These are phyloP conservation scores for Pseudopithomyces chartarum DNA, from an alignment of 2,329 filamentous ascomycete genomes.

Conservation along the genomic window DNA sequence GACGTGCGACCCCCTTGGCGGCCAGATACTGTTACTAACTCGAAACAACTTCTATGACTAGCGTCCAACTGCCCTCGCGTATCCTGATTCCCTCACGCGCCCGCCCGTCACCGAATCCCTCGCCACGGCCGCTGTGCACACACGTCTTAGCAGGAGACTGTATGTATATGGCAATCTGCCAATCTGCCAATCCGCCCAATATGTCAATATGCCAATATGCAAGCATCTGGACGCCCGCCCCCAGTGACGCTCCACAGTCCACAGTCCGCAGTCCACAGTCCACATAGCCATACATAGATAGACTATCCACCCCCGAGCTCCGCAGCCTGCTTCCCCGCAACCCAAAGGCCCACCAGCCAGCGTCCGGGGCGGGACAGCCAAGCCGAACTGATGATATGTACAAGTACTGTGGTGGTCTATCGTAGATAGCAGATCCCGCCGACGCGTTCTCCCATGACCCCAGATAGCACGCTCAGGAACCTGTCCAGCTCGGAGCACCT, in stretches of 20 bases:
- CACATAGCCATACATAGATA: neutral
- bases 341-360: neutral
- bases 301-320: neutral
- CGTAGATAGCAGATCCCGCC: constrained; percentile 4
- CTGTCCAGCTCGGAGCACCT: constrained; percentile 15
- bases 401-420: too few relatives aligned
- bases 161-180: neutral
- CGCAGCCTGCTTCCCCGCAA: constrained; percentile 5
- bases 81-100: neutral
- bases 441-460: neutral
- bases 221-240: too few relatives aligned
- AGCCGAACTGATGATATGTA: neutral
- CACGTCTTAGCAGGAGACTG: neutral
- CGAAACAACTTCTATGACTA: constrained; percentile 14
- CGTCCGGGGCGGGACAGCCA: neutral
- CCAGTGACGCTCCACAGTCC: too few relatives aligned
- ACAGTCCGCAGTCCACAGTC: too few relatives aligned
- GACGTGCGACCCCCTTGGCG: constrained; percentile 7
- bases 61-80: neutral
- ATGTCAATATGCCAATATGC: too few relatives aligned
- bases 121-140: neutral
- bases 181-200: neutral
- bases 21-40: constrained; percentile 13
- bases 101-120: neutral
- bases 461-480: constrained; percentile 1